Conservation (phyloP, 2,329 filamentous ascomycete species). For the Cordyceps fumosorosea region DNA sequence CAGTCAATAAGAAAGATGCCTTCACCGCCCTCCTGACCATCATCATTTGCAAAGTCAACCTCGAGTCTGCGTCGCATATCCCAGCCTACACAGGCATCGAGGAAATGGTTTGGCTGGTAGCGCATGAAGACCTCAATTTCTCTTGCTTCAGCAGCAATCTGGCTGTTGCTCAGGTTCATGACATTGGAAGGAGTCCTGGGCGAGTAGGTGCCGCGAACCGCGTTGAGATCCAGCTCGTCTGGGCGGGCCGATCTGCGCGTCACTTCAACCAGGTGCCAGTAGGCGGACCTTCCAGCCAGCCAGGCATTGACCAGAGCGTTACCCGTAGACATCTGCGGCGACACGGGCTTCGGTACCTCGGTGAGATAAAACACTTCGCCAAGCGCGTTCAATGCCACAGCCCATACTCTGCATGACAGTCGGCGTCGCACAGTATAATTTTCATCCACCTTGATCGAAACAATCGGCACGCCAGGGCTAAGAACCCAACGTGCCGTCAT, state of each 20-base stretch:
- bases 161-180: constrained; percentile 63
- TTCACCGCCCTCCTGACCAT: constrained; percentile 71
- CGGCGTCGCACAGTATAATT: constrained; percentile 67
- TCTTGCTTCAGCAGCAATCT: constrained; percentile 67
- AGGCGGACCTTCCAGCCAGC: constrained; percentile 69
- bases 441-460: constrained; percentile 78
- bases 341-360: constrained; percentile 55
- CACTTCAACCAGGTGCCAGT: constrained; percentile 74
- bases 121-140: constrained; percentile 74
- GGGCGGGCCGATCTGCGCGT: constrained; percentile 66
- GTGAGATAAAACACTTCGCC: constrained; percentile 86
- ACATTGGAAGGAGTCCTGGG: constrained; percentile 70
- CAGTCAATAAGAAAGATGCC: constrained; percentile 66
- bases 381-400: constrained; percentile 86
- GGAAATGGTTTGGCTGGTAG: constrained; percentile 71
- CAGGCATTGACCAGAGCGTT: constrained; percentile 64
- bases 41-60: constrained; percentile 82
- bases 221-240: constrained; percentile 65
- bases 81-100: constrained; percentile 74
- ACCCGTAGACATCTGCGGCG: constrained; percentile 42
- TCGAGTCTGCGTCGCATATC: constrained; percentile 83
- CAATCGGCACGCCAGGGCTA: constrained; percentile 86
- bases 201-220: constrained; percentile 68
- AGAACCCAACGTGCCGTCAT: constrained; percentile 85
- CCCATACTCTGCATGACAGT: constrained; percentile 69